phyloP scores from a whole-genome alignment of 352 stramenopile genomes.

The Thalassiosira delicatula region DNA sequence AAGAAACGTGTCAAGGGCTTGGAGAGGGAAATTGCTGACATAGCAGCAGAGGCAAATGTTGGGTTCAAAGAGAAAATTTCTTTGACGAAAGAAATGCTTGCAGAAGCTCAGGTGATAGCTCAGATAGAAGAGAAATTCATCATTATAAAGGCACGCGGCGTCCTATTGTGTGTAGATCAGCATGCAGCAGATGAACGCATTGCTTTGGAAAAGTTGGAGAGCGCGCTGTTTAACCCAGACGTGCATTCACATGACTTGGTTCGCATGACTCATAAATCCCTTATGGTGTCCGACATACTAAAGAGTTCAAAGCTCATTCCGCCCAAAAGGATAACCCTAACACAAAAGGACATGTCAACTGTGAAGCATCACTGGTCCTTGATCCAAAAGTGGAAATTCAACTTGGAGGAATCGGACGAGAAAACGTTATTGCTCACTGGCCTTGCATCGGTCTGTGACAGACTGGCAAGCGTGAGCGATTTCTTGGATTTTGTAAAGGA shows the following conservation, averaged over 20 bases:
- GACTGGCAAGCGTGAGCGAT: constrained; percentile 82
- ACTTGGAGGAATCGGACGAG: constrained; percentile 63
- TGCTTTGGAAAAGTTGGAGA: constrained; percentile 87
- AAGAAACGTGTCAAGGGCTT: constrained; percentile 41
- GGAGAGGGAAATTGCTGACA: constrained; percentile 34
- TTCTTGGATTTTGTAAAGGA: constrained; percentile 89
- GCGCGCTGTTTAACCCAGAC: constrained; percentile 65
- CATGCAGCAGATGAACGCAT: constrained; percentile 91
- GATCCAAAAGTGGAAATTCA: constrained; percentile 88
- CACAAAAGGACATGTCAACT: constrained; percentile 73
- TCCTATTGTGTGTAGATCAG: constrained; percentile 86
- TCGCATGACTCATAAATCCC: constrained; percentile 66
- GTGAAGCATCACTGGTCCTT: constrained; percentile 75
- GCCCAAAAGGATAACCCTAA: constrained; percentile 81
- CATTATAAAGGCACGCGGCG: constrained; percentile 77
- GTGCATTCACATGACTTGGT: constrained; percentile 80
- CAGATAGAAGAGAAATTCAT: constrained; percentile 92
- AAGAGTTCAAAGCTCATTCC: constrained; percentile 66
- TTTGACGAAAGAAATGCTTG: constrained; percentile 85
- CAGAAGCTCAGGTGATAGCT: constrained; percentile 84
- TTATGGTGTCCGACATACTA: constrained; percentile 48
- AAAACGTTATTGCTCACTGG: constrained; percentile 42
- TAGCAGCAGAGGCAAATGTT: constrained; percentile 11
- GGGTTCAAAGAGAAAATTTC: constrained; percentile 26
- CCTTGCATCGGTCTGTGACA: constrained; percentile 86